Conservation (phyloP, 2,329 filamentous ascomycete genomes). For the Hypoxylon sp. region DNA sequence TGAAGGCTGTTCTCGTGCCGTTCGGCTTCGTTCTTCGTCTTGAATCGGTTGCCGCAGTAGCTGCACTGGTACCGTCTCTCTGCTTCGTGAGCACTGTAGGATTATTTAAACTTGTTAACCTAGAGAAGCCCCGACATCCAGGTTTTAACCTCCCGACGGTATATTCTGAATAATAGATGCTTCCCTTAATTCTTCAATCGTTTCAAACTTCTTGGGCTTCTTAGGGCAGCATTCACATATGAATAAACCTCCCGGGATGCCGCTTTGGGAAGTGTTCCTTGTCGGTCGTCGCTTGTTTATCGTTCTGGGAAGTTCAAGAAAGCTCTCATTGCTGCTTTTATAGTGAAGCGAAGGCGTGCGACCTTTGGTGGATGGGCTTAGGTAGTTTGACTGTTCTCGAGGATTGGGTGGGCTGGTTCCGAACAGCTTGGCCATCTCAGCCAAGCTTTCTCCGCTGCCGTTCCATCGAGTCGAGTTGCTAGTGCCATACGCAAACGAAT, state of each 20-base stretch:
- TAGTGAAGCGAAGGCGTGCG: slow-evolving; percentile 27
- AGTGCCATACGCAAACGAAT: slow-evolving; percentile 36
- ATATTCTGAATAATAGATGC: background rate
- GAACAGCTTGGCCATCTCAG: slow-evolving; percentile 30
- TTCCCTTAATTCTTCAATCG: slow-evolving; percentile 36
- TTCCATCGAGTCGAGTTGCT: slow-evolving; percentile 37
- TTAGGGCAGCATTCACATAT: slow-evolving; percentile 42
- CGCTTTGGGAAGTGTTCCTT: slow-evolving; percentile 5
- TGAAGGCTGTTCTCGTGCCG: slow-evolving; percentile 40
- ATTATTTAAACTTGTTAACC: background rate
- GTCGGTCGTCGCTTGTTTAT: slow-evolving; percentile 27
- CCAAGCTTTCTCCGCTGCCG: slow-evolving; percentile 34
- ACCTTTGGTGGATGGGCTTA: slow-evolving; percentile 26
- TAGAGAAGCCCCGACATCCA: background rate
- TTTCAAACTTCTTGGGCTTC: slow-evolving; percentile 37
- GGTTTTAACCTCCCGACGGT: too few species aligned
- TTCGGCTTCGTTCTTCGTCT: slow-evolving; percentile 40
- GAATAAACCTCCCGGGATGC: slow-evolving; percentile 1
- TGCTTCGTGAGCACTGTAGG: slow-evolving; percentile 31
- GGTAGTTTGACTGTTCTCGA: slow-evolving; percentile 28
- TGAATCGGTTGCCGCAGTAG: slow-evolving; percentile 38
- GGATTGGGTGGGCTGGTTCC: slow-evolving; percentile 31
- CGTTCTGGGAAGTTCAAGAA: slow-evolving; percentile 35
- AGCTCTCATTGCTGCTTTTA: slow-evolving; percentile 41
- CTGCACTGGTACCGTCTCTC: slow-evolving; percentile 36